Percentiles rank a stretch among this genome's conserved stretches.
phyloP scores from a whole-genome alignment of 108 stramenopile genomes.

The Skeletonema menzelii region DNA sequence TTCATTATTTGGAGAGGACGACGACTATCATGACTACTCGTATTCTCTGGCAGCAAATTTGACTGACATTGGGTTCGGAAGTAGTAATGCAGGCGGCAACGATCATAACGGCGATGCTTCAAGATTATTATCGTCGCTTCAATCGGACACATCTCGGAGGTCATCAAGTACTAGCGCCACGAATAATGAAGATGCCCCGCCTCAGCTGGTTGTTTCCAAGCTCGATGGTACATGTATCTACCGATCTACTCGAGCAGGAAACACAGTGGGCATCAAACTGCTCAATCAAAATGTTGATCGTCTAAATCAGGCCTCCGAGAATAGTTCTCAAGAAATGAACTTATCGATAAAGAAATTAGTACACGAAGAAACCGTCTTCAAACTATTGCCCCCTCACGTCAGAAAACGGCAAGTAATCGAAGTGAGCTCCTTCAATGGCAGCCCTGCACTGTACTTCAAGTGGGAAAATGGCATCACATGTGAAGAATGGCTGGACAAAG shows the following conservation, averaged over 20 bases:
- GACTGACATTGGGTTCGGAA: too few species aligned
- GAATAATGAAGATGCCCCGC: not conserved
- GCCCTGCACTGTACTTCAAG: slow-evolving; percentile 13
- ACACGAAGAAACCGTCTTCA: slow-evolving; percentile 7
- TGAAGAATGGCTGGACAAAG: slow-evolving; percentile 12
- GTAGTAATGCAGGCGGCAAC: too few species aligned
- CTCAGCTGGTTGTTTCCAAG: not conserved
- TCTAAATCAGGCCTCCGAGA: not conserved
- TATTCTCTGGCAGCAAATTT: not conserved
- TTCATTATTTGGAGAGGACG: too few species aligned
- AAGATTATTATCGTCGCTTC: not conserved
- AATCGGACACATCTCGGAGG: not conserved
- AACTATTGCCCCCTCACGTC: not conserved
- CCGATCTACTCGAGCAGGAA: not conserved
- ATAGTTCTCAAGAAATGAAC: not conserved
- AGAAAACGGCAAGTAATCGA: not conserved
- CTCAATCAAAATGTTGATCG: not conserved
- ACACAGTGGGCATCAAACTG: slow-evolving; percentile 1
- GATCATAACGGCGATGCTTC: not conserved
- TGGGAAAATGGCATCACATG: slow-evolving; percentile 28
- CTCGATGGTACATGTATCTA: slow-evolving; percentile 6
- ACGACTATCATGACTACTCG: too few species aligned
- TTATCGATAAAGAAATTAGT: not conserved
- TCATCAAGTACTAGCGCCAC: not conserved
- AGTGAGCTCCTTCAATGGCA: slow-evolving; percentile 1